phyloP scores from a whole-genome alignment of 306 rosid species.

The Begonia peltatifolia region DNA sequence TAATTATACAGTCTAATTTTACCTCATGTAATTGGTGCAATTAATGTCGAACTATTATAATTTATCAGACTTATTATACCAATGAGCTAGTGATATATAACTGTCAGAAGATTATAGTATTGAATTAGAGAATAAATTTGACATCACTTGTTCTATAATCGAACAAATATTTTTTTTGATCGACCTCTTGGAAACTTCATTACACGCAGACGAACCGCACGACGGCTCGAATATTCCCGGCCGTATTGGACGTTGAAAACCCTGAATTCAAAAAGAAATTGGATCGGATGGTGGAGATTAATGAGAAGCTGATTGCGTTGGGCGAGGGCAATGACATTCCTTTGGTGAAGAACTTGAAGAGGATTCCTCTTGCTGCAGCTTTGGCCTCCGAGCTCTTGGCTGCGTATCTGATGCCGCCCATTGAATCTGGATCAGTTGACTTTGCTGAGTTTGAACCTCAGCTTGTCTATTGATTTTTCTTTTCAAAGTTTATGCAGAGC shows the following conservation, averaged over 20 bases:
- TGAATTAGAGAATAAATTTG: too few relatives aligned
- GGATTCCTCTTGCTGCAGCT: slow-evolving; percentile 74
- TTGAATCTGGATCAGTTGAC: slow-evolving; percentile 96
- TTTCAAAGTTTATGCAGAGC: background rate
- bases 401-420: slow-evolving; percentile 81
- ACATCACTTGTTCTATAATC: too few relatives aligned
- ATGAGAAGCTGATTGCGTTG: slow-evolving; percentile 58
- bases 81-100: too few relatives aligned
- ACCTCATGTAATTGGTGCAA: too few relatives aligned
- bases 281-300: slow-evolving; percentile 83
- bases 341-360: slow-evolving; percentile 80
- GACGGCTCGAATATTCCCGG: slow-evolving; percentile 88
- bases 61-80: too few relatives aligned
- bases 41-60: too few relatives aligned
- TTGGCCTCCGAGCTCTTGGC: slow-evolving; percentile 79
- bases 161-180: too few relatives aligned
- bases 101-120: too few relatives aligned
- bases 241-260: slow-evolving; percentile 91
- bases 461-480: slow-evolving; percentile 62
- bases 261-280: slow-evolving; percentile 88
- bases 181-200: slow-evolving; percentile 4
- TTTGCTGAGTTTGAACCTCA: slow-evolving; percentile 75
- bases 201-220: slow-evolving; percentile 83
- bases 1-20: too few relatives aligned
- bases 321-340: slow-evolving; percentile 49